Evolutionary conservation across 495 filamentous ascomycete genomes (phyloP), one percentile per base, ranked within the genome.

Genomic region (Talaromyces thailandensis): DNA sequence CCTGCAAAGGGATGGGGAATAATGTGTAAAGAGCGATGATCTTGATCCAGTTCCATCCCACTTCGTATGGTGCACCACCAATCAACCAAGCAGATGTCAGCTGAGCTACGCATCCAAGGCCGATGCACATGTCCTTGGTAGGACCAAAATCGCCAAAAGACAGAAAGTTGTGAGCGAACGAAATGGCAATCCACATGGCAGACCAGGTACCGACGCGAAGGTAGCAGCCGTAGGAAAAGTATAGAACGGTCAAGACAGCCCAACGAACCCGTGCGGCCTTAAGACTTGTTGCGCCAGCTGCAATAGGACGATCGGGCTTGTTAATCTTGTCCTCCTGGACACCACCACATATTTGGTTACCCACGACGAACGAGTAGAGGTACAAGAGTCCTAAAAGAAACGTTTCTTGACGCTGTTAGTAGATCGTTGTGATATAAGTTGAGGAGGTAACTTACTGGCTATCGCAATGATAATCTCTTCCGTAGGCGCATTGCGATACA

Each of bases 231-330:
- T 61, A 61, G 16, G 26, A 25, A 21, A 61, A 31, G 26, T 51
- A 61, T 8, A 61, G 25, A 52, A 40, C 28, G 6, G 59, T 61
- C 43, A 61, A 35, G n/a, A 52, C 45, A n/a, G 28, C 45, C 59
- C 59, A 61, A 14, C 59, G 59, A 16, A 61, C 32, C 3, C 59
- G 40, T 2, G 59, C 59, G 7, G 59, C 59, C 21, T 61, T 37
- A 2, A 61, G 59, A 25, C 26, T 26, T 2, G 59, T 50, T 40
- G 26, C 29, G 16, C 59, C 59, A 6, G 59, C 14, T 9, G 59
- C 59, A 61, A 61, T 51, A 7, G 59, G 59, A n/a, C 59, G 59
- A 23, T 61, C 59, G n/a, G 59, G 59, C 21, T 61, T 61, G 45
- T 61, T 61, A 18, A 61, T 51, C 23, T 48, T 14, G 25, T 61